phyloP scores from a whole-genome alignment of 345 rosid genomes.

The Boechera retrofracta region DNA sequence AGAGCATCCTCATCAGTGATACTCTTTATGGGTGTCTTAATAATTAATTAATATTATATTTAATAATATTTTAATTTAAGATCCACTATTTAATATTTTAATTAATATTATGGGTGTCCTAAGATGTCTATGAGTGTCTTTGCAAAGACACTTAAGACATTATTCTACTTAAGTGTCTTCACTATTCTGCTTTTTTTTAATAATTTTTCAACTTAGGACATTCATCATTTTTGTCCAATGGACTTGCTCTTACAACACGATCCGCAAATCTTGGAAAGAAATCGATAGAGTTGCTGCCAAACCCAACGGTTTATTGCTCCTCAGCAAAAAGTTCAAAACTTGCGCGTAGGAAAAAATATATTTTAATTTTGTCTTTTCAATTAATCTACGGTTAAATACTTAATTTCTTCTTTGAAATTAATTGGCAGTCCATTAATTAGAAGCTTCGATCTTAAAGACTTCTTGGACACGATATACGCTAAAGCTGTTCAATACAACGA shows the following conservation, averaged over 20 bases:
- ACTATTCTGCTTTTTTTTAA: too few relatives aligned
- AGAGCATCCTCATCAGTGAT: neutral
- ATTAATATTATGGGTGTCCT: too few relatives aligned
- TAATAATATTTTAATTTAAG: too few relatives aligned
- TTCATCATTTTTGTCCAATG: too few relatives aligned
- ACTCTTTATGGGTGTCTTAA: too few relatives aligned
- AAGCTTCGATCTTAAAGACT: slow-evolving; percentile 36
- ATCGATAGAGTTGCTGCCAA: neutral
- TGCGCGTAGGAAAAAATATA: slow-evolving; percentile 46
- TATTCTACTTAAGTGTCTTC: too few relatives aligned
- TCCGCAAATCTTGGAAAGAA: neutral
- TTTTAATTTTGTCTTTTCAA: neutral
- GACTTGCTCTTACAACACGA: neutral
- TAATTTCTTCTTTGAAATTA: neutral
- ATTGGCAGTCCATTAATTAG: slow-evolving; percentile 42
- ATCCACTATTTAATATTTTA: too few relatives aligned
- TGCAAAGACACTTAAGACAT: too few relatives aligned
- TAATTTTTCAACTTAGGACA: too few relatives aligned
- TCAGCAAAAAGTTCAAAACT: slow-evolving; percentile 35
- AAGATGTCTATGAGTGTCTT: too few relatives aligned
- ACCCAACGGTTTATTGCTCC: neutral
- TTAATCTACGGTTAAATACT: neutral
- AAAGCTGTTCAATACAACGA: slow-evolving; percentile 56
- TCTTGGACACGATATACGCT: slow-evolving; percentile 33
- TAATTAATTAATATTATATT: too few relatives aligned